Base-by-base conservation (phyloP, 2,329 filamentous ascomycete genomes). In the Neonectria sp. region DNA sequence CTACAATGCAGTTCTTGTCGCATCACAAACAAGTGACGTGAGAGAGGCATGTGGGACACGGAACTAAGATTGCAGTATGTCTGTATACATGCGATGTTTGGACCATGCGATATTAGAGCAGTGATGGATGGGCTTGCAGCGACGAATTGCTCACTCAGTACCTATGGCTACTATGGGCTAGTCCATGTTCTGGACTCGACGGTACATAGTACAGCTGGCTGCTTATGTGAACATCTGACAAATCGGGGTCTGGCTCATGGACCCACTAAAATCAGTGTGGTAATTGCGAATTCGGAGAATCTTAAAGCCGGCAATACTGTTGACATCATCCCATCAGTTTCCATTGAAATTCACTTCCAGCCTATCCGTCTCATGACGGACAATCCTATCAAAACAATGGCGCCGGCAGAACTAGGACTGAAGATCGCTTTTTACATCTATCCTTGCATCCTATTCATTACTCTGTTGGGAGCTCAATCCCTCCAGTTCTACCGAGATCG, bases 401-500 rank as follows among this genome's bases (percentile, higher is more conserved):
- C 78, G 51, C 76, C 68, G 49, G 73, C 76, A 55, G 73, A 82
- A 71, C 65, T 79, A 48, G 82, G 79, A 43, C 71, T 84, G 55
- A 75, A 79, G 65, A 73, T 80, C 8, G 79, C 79, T 65, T 84
- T 84, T 69, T 84, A 84, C 57, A 60, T 79, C 58, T 84, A 84
- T 65, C 82, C 82, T 1, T 79, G 78, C 46, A 74, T 78, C 6
- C 77, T 84, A 9, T 82, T 84, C 53, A 63, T 75, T 4, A 76
- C 79, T 2, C 69, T 84, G 6, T 60, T 83, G 17, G 74, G 78
- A 3, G 78, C 77, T 0, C 82, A 84, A 68, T 72, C 80, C 6
- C 57, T 80, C 43, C 76, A 79, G 61, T 84, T 81, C 69, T 83
- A 79, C 70, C 77, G 76, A 60, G 72, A 76, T 63, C 78, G 79